Evolutionary conservation across 805 yeast genomes (phyloP).

Genomic region (Candida pseudoglaebosa): DNA sequence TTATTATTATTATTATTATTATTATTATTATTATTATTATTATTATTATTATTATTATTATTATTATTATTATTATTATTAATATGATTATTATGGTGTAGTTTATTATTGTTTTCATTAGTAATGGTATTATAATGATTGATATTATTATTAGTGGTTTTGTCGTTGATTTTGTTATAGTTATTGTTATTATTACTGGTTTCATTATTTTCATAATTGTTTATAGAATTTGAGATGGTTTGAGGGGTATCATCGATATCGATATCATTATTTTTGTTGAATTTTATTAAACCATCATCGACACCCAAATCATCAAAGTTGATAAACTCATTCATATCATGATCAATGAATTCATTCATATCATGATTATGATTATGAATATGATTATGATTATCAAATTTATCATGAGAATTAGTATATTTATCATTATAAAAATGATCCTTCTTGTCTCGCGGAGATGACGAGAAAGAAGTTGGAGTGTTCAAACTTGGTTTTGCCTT

Average conservation of each 20-base stretch:
- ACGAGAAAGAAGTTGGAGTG: conserved; percentile 1
- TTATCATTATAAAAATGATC: no score
- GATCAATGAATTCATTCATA: no score
- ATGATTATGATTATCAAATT: background rate
- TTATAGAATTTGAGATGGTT: no score
- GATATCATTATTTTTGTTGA: background rate
- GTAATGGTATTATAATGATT: no score
- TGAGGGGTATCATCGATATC: no score
- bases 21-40: conserved; percentile 2
- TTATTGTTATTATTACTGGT: background rate
- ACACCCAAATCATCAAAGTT: conserved; percentile 3
- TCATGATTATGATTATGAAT: background rate
- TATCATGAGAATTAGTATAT: no score
- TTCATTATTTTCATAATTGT: no score
- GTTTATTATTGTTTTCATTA: no score
- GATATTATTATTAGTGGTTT: background rate
- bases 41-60: background rate
- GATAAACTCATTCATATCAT: conserved; percentile 6
- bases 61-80: background rate
- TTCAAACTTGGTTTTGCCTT: conserved; percentile 3
- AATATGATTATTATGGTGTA: no score
- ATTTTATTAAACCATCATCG: background rate
- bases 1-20: background rate
- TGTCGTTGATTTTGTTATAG: background rate
- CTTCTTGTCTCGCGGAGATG: conserved; percentile 3